phyloP scores from a whole-genome alignment of 176 grass and related monocot species.

The Secale cereale region DNA sequence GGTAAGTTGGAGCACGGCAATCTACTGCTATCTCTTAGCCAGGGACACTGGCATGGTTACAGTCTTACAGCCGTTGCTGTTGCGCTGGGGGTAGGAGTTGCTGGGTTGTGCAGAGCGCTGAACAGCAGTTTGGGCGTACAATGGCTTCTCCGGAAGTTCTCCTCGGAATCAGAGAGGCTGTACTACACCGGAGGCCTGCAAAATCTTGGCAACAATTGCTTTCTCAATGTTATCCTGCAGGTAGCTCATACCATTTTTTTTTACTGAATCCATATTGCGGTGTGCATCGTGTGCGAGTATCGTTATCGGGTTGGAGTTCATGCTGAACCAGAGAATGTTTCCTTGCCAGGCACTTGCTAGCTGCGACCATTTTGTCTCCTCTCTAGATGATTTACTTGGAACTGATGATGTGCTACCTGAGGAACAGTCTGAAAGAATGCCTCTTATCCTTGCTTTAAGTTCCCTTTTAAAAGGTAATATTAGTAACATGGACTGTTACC shows the following conservation, averaged over 20 bases:
- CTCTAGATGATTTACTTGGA: constrained; percentile 48
- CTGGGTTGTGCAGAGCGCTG: constrained; percentile 49
- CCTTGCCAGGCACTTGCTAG: constrained; percentile 76
- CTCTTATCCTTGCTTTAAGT: constrained; percentile 64
- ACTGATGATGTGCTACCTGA: constrained; percentile 35
- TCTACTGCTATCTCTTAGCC: constrained; percentile 6
- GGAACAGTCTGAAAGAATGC: constrained; percentile 54
- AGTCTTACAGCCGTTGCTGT: constrained; percentile 42
- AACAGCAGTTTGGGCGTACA: constrained; percentile 29
- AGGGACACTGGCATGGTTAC: constrained; percentile 26
- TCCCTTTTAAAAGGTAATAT: constrained; percentile 75
- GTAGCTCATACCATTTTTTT: constrained; percentile 29
- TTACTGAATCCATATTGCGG: not conserved
- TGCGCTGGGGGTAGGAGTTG: constrained; percentile 64
- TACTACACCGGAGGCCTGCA: constrained; percentile 59
- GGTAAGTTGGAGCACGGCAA: constrained; percentile 37
- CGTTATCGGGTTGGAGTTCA: not conserved
- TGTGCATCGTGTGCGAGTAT: not conserved
- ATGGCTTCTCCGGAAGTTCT: constrained; percentile 31
- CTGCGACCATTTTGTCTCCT: constrained; percentile 62
- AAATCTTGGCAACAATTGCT: constrained; percentile 99
- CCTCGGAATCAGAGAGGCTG: constrained; percentile 29
- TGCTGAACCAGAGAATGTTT: constrained; percentile 20
- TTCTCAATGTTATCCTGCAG: constrained; percentile 96
- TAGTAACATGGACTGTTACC: not conserved